Evolutionary conservation across 2,329 filamentous ascomycete species (phyloP), one percentile per base, ranked within the genome.

Genomic region (Ophiocordyceps polyrhachis-furcata): DNA sequence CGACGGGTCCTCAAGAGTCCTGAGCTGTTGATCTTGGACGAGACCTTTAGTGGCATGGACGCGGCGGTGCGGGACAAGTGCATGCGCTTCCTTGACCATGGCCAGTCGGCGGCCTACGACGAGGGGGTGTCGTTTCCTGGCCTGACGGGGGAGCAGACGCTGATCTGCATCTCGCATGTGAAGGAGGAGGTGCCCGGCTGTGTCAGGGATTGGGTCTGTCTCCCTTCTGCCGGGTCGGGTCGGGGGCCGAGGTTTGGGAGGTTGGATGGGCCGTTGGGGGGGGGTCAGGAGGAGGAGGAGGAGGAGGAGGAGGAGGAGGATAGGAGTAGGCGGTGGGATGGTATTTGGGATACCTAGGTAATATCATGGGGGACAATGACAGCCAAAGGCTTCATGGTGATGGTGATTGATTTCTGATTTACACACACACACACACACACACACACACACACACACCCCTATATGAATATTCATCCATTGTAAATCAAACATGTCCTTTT

Each of bases 151-250:
- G 61, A 75, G 20, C 89, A 96, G 62, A 87, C 87, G 1, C 64
- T 98, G 45, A 73, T 96, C n/a, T 86, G 88, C 50, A 89, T 96
- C 48, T 91, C 86, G 49, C 91, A 98, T 63, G 71, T 89, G 48
- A 79, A 79, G 49, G 87, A 94, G 54, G 91, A 98, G 61, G 83
- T 96, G 11, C 91, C 91, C 0, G 79, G 81, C 43, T 81, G 79
- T 51, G 74, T 95, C 21, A 67, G 85, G 42, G 78, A 93, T 57
- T 96, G 83, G 81, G 69, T 96, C 43, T 88, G 84, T 58, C 66
- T 95, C 28, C 87, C 89, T 1, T 82, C 88, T 60, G 71, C 80
- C 4, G 82, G 80, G 44, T 75, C 75, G 1, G 73, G 73, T 1
- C 53, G 56, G 31, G 62, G 70, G 15, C 77, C 81, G 11, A 68